Evolutionary conservation across 805 yeast species (phyloP).

Genomic region (Pichia rugopelliculosa): DNA sequence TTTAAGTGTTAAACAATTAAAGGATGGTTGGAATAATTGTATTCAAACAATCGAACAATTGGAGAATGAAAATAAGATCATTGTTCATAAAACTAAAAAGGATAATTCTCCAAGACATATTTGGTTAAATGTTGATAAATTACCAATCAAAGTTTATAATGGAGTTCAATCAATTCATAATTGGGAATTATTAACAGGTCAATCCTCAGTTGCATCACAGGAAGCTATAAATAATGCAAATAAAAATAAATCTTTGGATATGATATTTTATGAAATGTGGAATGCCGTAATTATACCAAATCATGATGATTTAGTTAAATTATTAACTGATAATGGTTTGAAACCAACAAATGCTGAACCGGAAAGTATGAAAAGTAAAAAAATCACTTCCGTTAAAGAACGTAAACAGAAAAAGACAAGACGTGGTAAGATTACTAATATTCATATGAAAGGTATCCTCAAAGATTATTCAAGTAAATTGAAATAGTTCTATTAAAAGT

Average conservation of each 20-base stretch:
- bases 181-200: conserved; percentile 8
- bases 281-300: conserved; percentile 69
- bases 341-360: conserved; percentile 98
- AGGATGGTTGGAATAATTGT: conserved; percentile 95
- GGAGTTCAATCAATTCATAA: conserved; percentile 6
- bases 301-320: conserved; percentile 70
- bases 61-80: conserved; percentile 67
- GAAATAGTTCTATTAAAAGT: conserved; percentile 11
- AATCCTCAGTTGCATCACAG: background rate
- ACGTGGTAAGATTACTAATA: conserved; percentile 88
- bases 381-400: conserved; percentile 42
- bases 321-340: conserved; percentile 73
- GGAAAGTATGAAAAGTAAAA: conserved; percentile 69
- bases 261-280: conserved; percentile 83
- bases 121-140: conserved; percentile 77
- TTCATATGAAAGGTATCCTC: conserved; percentile 93
- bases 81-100: conserved; percentile 85
- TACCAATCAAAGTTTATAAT: conserved; percentile 23
- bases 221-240: background rate
- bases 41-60: conserved; percentile 67
- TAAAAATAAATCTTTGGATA: conserved; percentile 50
- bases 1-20: conserved; percentile 61
- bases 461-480: conserved; percentile 59
- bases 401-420: conserved; percentile 88
- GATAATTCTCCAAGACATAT: conserved; percentile 88